Evolutionary conservation across 768 basidiomycete species (phyloP), one percentile per base, ranked within the genome.

Genomic region (Cystobasidium ongulense): DNA sequence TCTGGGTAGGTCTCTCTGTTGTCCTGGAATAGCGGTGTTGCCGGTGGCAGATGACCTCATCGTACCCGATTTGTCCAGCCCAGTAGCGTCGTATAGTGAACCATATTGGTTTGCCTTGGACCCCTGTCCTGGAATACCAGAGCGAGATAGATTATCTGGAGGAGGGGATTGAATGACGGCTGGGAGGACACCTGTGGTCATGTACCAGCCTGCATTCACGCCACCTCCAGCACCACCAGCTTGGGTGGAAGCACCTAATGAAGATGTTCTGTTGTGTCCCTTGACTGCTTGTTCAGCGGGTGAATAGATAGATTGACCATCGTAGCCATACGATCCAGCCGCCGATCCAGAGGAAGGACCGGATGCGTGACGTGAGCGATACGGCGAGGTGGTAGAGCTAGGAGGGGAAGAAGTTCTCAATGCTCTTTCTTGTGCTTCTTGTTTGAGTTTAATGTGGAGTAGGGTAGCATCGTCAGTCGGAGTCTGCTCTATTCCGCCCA

Each of bases 141-240:
- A 38, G 11, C 36, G 63, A 38, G 63, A 46, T 64, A 46, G 15
- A 64, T 38, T 36, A 15, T 38, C 63, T 5, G 63, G 5, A 15
- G 52, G 21, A 10, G 21, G 11, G 1, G n/a, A 25, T 21, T 46
- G 33, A 21, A 71, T 36, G 7, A 27, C 43, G 1, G 54, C 31
- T 2, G 68, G 68, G 11, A 59, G 52, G 11, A 71, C 68, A 11
- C 68, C 68, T 4, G 68, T 71, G 10, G 53, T 71, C 68, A 71
- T 71, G 53, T 71, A 71, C 68, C 68, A 71, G 23, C 68, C 68
- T 61, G 68, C 68, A 29, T 71, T 71, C 35, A 52, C 21, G 54
- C 46, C 46, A 8, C 43, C 65, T 27, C 29, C 50, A 29, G 43
- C 50, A 52, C 43, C 31, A 27, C 38, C 38, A 5, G 31, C 63